Percentiles rank a stretch among this genome's conserved stretches.
Conservation (phyloP, 2,329 filamentous ascomycete species). For the Ploettnerulaceae sp. region DNA sequence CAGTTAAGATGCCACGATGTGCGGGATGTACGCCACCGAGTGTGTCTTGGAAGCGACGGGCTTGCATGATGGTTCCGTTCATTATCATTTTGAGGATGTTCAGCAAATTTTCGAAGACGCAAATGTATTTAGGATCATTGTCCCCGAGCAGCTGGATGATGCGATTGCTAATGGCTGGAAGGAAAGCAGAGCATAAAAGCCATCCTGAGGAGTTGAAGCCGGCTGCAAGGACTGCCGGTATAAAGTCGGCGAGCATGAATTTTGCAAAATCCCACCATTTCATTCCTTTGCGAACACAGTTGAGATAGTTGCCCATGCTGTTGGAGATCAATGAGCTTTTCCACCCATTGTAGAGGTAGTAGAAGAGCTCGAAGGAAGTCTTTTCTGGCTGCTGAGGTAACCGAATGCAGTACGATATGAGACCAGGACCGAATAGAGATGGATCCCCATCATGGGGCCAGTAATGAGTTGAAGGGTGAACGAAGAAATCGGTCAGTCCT, state of each 20-base stretch:
- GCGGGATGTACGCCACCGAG: slow-evolving; percentile 12
- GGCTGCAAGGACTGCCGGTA: slow-evolving; percentile 26
- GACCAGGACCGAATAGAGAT: slow-evolving; percentile 27
- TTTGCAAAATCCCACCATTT: slow-evolving; percentile 23
- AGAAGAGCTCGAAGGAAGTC: slow-evolving; percentile 25
- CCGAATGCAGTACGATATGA: slow-evolving; percentile 28
- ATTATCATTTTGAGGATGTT: slow-evolving; percentile 26
- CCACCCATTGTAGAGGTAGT: slow-evolving; percentile 31
- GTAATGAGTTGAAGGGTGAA: slow-evolving; percentile 24
- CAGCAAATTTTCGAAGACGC: slow-evolving; percentile 16
- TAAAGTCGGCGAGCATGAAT: slow-evolving; percentile 28
- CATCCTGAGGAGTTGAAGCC: slow-evolving; percentile 26
- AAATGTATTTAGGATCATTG: slow-evolving; percentile 5
- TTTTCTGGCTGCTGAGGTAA: slow-evolving; percentile 20
- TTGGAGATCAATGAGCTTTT: slow-evolving; percentile 21
- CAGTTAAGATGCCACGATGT: slow-evolving; percentile 21
- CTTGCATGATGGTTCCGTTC: slow-evolving; percentile 15
- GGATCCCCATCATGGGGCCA: slow-evolving; percentile 31
- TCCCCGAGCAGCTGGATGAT: slow-evolving; percentile 11
- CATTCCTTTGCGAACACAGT: slow-evolving; percentile 21
- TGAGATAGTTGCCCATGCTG: slow-evolving; percentile 15
- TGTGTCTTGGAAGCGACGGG: neutral
- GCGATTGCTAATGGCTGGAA: slow-evolving; percentile 19
- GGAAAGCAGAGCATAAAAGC: slow-evolving; percentile 25
- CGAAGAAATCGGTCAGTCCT: slow-evolving; percentile 27